Evolutionary conservation across 2,329 filamentous ascomycete genomes (phyloP), one percentile per base, ranked within the genome.

Genomic region (Graphilbum sp.): DNA sequence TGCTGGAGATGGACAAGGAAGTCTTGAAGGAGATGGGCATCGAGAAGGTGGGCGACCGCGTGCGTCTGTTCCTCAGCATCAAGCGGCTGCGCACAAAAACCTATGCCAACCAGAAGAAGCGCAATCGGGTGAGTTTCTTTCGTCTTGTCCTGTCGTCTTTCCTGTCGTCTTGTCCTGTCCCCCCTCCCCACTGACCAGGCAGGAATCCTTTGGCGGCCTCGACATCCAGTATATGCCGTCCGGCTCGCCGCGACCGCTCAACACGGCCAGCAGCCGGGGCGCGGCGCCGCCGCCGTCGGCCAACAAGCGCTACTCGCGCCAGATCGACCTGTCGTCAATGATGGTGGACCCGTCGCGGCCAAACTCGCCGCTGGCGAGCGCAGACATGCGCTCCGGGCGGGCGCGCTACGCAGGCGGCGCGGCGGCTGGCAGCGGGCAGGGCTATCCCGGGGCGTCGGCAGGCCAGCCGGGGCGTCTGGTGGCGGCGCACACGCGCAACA

Each of bases 11-110:
- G 68, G 90, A 98, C 59, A 92, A 94, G 64, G 79, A 86, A 40
- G 85, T 93, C 31, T 68, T 98, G 45, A 92, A 94, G 58, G 90
- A 98, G 57, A 93, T 98, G 75, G 90, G 90, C 32, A 88, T 98
- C 49, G 92, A 94, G 49, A 98, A 96, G 60, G 83, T 98, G 46
- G 90, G 90, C 46, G 90, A 98, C 57, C 78, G 90, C 38, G 88
- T 98, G 27, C 82, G 88, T 45, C 79, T 98, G 43, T 87, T 85
- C 51, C 69, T 87, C 44, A 78, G 79, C 47, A 86, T 88, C 53
- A 88, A 88, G 62, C 82, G 85, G 56, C 64, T 90, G 40, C 68
- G 83, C 46, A 85, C 78, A 40, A 83, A 76, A 56, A 73, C 79
- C 5, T 79, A 80, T 47, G 73, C 79, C 42, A 83, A 80, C 50